These are phyloP conservation scores for Hanseniaspora jakobsenii DNA, from an alignment of 805 yeast species.

Conservation along the genomic window DNA sequence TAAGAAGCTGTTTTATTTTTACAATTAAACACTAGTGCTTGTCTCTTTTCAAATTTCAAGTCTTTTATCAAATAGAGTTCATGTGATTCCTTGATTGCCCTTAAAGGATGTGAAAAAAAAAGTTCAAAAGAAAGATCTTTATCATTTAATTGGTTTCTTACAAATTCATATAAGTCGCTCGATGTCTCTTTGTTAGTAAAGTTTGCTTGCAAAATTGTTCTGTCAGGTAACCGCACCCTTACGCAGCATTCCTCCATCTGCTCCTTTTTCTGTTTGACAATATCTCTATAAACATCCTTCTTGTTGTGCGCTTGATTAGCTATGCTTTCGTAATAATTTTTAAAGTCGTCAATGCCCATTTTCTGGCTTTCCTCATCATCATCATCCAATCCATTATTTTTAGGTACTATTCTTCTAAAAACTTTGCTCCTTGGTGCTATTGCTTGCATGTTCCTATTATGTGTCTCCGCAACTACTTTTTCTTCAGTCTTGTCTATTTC, in stretches of 20 bases:
- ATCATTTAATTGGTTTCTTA: conserved; percentile 25
- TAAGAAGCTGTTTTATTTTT: conserved; percentile 21
- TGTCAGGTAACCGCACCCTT: conserved; percentile 49
- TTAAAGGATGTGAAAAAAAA: conserved; percentile 39
- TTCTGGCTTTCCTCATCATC: conserved; percentile 34
- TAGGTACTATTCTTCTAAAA: too few relatives aligned
- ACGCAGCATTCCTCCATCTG: conserved; percentile 30
- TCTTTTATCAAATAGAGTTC: conserved; percentile 29
- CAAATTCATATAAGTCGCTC: conserved; percentile 24
- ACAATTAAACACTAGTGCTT: conserved; percentile 31
- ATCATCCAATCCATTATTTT: conserved; percentile 13
- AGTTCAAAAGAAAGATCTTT: conserved; percentile 30
- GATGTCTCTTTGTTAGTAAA: conserved; percentile 36
- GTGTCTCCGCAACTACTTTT: neutral
- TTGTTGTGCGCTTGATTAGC: conserved; percentile 24
- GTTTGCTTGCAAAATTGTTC: conserved; percentile 38
- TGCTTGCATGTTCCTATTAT: neutral
- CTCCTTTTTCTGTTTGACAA: conserved; percentile 19
- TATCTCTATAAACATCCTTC: conserved; percentile 13
- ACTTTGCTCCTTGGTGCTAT: conserved; percentile 6
- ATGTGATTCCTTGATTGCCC: conserved; percentile 25
- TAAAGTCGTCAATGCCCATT: conserved; percentile 41
- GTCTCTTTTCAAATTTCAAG: conserved; percentile 37
- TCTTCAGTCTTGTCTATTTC: neutral
- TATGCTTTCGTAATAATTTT: conserved; percentile 35